Evolutionary conservation across 2,329 filamentous ascomycete species (phyloP).

Genomic region (Trichoderma afroharzianum): DNA sequence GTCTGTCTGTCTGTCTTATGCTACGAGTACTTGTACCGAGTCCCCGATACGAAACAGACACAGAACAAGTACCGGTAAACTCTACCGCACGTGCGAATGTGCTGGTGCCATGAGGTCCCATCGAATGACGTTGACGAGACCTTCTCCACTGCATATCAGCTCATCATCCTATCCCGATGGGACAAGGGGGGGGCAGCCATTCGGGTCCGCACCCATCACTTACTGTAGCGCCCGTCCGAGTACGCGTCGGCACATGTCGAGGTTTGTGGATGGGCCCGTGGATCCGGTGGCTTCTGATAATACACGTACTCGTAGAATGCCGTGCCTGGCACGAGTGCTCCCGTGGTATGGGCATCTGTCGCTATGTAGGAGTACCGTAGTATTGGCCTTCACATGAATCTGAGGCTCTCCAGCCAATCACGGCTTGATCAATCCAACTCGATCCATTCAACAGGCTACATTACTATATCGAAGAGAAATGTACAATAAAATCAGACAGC

Average conservation of each 20-base stretch:
- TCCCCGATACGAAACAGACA: not conserved
- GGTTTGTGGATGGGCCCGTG: not conserved
- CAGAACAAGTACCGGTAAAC: not conserved
- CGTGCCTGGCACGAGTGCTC: not conserved
- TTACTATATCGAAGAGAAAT: not conserved
- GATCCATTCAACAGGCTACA: not conserved
- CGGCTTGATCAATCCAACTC: not conserved
- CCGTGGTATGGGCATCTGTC: not conserved
- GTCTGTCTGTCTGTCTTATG: not conserved
- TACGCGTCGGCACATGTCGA: not conserved
- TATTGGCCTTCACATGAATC: not conserved
- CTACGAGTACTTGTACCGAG: not conserved
- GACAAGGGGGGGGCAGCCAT: not conserved
- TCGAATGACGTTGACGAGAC: not conserved
- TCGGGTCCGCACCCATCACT: not conserved
- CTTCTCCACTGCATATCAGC: conserved; percentile 1
- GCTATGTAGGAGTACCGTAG: not conserved
- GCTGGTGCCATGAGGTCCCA: not conserved
- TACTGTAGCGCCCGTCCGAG: not conserved
- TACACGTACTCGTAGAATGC: not conserved
- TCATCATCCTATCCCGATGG: not conserved
- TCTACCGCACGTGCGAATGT: not conserved
- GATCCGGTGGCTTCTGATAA: not conserved
- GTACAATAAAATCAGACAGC: not conserved
- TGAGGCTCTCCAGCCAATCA: not conserved